phyloP scores from a whole-genome alignment of 306 rosid genomes.

The Inga oerstediana region DNA sequence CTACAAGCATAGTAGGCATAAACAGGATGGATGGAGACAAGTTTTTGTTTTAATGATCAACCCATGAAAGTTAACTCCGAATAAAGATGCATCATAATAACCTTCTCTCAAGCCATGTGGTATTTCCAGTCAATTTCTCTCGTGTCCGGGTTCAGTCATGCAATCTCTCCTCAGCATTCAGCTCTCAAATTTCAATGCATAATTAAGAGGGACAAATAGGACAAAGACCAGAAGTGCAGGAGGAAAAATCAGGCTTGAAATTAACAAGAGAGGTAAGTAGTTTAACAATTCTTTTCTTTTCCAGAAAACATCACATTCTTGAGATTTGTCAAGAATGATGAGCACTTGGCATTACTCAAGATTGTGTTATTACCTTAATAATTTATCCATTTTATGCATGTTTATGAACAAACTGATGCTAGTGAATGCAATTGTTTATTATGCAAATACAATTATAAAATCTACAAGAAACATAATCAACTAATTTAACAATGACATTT shows the following conservation, averaged over 20 bases:
- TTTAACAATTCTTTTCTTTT: background rate
- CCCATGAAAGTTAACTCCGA: background rate
- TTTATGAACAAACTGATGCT: background rate
- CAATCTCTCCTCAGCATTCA: background rate
- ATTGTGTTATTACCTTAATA: background rate
- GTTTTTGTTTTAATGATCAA: background rate
- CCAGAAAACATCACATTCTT: background rate
- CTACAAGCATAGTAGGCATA: background rate
- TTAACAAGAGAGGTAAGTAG: background rate
- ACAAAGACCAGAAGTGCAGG: background rate
- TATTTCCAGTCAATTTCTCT: background rate
- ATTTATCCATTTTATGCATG: background rate
- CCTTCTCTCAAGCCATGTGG: background rate
- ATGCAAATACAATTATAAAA: background rate
- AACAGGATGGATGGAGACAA: background rate
- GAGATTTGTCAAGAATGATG: background rate
- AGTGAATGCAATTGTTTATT: background rate
- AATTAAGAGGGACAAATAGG: background rate
- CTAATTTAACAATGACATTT: background rate
- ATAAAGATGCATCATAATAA: background rate
- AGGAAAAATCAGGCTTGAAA: background rate
- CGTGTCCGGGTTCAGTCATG: background rate
- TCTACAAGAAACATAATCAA: background rate
- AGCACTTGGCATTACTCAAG: background rate
- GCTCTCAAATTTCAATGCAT: background rate